phyloP scores from a whole-genome alignment of 495 filamentous ascomycete genomes.

The Delitschia confertaspora region DNA sequence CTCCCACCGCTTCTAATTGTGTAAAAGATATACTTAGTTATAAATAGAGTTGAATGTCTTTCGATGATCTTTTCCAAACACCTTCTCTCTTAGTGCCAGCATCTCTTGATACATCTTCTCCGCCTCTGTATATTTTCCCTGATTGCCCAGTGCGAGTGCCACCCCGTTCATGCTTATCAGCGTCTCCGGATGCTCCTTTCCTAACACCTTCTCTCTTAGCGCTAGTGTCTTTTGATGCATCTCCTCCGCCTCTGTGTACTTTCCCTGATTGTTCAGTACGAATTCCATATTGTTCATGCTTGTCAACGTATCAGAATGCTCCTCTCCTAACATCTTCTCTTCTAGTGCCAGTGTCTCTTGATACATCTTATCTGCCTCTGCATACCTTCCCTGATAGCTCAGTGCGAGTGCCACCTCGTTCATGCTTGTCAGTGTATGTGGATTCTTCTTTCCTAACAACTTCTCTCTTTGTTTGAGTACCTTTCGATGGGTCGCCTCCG shows the following conservation, averaged over 20 bases:
- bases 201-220: not conserved
- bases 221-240: too few relatives aligned
- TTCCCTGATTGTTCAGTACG: not conserved
- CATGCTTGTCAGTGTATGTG: conserved; percentile 2
- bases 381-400: not conserved
- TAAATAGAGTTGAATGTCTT: too few relatives aligned
- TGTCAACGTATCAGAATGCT: conserved; percentile 2
- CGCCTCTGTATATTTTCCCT: not conserved
- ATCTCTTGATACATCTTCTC: not conserved
- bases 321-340: conserved; percentile 5
- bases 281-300: not conserved
- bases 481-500: not conserved
- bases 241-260: conserved; percentile 3
- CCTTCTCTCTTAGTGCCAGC: conserved; percentile 1
- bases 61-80: too few relatives aligned
- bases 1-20: too few relatives aligned
- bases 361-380: conserved; percentile 10
- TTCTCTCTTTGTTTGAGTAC: not conserved
- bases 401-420: not conserved
- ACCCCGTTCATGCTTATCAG: too few relatives aligned
- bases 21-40: too few relatives aligned
- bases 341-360: conserved; percentile 1
- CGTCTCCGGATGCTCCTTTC: not conserved
- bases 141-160: too few relatives aligned
- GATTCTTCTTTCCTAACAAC: conserved; percentile 1